Percentiles rank a stretch among this genome's conserved stretches.
These are phyloP conservation scores for Wickerhamomyces chaumierensis DNA, from an alignment of 805 yeast species.

Conservation along the genomic window DNA sequence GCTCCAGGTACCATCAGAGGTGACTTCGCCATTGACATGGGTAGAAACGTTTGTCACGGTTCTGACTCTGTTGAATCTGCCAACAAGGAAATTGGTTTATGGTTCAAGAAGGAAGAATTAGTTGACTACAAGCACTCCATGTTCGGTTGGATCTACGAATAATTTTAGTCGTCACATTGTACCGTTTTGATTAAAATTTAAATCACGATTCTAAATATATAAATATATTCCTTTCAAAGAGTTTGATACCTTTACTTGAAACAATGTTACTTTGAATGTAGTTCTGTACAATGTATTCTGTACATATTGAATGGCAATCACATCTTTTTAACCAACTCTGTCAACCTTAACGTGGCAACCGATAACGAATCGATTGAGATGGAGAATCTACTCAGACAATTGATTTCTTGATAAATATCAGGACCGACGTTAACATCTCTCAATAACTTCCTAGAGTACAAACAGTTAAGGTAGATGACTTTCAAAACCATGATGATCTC, in stretches of 20 bases:
- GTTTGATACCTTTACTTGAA: no score
- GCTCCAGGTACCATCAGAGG: slow-evolving; percentile 99
- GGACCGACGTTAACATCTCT: neutral
- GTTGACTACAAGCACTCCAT: slow-evolving; percentile 82
- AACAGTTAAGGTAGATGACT: neutral
- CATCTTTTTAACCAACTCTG: neutral
- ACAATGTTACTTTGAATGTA: no score
- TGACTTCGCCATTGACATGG: slow-evolving; percentile 96
- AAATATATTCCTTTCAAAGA: neutral
- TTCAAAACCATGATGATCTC: neutral
- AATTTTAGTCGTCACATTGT: slow-evolving; percentile 18
- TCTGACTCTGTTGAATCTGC: slow-evolving; percentile 99
- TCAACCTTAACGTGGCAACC: neutral
- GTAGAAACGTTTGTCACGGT: slow-evolving; percentile 99
- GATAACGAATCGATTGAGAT: neutral
- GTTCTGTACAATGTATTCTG: no score
- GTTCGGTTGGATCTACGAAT: slow-evolving; percentile 91
- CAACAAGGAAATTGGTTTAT: slow-evolving; percentile 85
- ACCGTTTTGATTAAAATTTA: neutral
- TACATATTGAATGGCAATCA: no score
- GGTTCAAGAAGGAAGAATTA: slow-evolving; percentile 98
- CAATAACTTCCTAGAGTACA: neutral
- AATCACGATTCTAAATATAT: neutral
- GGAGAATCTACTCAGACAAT: neutral
- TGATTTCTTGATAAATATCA: neutral